A percentile compares a stretch with the other conserved stretches of the same genome.
These are phyloP conservation scores for Cladorrhinum samala DNA, from an alignment of 495 filamentous ascomycete genomes.

Conservation along the genomic window DNA sequence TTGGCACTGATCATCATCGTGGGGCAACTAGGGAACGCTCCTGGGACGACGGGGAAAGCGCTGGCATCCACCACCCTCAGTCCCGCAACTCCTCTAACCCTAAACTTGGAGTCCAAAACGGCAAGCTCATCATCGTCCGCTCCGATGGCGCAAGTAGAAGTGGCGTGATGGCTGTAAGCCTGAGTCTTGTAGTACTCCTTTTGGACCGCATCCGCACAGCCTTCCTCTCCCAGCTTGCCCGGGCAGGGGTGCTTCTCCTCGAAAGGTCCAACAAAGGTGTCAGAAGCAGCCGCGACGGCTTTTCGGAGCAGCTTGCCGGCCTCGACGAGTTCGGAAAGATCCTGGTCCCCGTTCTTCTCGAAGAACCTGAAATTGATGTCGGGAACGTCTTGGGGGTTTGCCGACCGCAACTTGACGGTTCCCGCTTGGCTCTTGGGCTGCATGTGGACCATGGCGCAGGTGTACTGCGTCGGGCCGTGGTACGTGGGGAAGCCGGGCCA, in stretches of 20 bases:
- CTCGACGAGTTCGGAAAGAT: constrained; percentile 45
- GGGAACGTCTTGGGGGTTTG: constrained; percentile 49
- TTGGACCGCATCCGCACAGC: constrained; percentile 35
- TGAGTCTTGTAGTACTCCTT: constrained; percentile 41
- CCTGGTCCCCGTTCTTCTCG: constrained; percentile 31
- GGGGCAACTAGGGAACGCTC: constrained; percentile 53
- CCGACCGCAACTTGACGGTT: constrained; percentile 41
- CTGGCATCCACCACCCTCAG: constrained; percentile 53
- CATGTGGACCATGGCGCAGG: constrained; percentile 43
- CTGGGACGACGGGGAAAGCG: constrained; percentile 47
- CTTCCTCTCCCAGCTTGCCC: constrained; percentile 8
- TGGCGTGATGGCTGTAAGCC: constrained; percentile 48
- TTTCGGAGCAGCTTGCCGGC: constrained; percentile 44
- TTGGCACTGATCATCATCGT: constrained; percentile 61
- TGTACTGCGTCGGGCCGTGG: constrained; percentile 36
- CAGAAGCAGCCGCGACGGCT: constrained; percentile 29
- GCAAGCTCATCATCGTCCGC: constrained; percentile 42
- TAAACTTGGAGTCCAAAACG: constrained; percentile 47
- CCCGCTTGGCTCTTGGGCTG: constrained; percentile 47
- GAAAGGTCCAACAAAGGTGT: constrained; percentile 29
- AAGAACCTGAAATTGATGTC: constrained; percentile 55
- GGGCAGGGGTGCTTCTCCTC: constrained; percentile 39
- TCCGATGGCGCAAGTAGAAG: constrained; percentile 44
- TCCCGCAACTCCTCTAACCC: constrained; percentile 42
- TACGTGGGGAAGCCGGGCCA: constrained; percentile 42